Evolutionary conservation across 2,329 filamentous ascomycete genomes (phyloP).

Genomic region (Sporothrix brasiliensis): DNA sequence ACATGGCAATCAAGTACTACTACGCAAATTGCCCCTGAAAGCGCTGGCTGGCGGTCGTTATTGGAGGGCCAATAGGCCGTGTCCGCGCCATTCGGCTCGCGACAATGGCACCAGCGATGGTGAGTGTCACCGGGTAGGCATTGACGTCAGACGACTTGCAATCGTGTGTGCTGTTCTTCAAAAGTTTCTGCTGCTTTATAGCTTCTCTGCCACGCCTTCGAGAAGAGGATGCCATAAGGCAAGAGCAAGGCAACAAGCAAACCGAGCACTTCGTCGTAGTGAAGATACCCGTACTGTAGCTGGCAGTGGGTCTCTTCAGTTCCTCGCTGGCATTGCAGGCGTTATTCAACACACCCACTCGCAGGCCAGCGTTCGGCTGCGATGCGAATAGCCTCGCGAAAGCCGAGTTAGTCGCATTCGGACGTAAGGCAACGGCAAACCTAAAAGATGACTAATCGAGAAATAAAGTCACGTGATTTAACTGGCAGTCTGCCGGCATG

Average conservation of each 20-base stretch:
- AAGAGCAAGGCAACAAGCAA: too few species aligned
- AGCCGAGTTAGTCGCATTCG: slow-evolving; percentile 31
- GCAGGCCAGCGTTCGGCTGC: background rate
- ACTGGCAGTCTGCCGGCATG: too few species aligned
- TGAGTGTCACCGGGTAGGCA: background rate
- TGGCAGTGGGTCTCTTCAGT: background rate
- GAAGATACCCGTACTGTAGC: too few species aligned
- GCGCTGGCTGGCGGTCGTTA: too few species aligned
- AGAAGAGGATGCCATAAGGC: background rate
- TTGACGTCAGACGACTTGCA: slow-evolving; percentile 18
- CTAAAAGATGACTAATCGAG: background rate
- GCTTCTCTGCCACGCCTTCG: too few species aligned
- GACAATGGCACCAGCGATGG: background rate
- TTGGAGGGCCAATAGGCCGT: background rate
- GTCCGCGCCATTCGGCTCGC: slow-evolving; percentile 3
- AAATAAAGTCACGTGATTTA: background rate
- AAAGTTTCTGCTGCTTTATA: background rate
- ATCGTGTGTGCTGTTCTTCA: background rate
- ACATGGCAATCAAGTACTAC: background rate
- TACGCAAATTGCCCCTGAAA: too few species aligned
- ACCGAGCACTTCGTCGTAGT: background rate
- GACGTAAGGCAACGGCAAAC: slow-evolving; percentile 25
- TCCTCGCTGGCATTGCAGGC: slow-evolving; percentile 11
- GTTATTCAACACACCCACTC: background rate
- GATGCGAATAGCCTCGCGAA: slow-evolving; percentile 6